Evolutionary conservation across 345 rosid genomes (phyloP), one percentile per base, ranked within the genome.

Genomic region (Gossypium longicalyx): DNA sequence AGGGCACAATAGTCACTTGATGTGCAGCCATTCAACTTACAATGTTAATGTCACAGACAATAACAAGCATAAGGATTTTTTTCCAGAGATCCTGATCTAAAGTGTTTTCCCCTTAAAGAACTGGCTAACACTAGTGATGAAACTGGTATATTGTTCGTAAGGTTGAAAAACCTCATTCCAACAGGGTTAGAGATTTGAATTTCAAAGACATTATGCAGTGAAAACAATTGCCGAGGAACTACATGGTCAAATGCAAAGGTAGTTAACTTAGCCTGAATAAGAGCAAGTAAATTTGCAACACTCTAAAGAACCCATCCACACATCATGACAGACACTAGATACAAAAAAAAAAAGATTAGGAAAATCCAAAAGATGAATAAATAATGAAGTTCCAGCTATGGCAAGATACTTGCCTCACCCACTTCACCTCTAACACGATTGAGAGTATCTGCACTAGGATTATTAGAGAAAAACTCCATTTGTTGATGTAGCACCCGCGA

Each of bases 401-500:
- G 54, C 73, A 77, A 71, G 77, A 81, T 44, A 80, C 83, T 81
- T 53, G 80, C 99, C 98, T 95, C 98, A 27, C 86, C 83, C 77
- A 93, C 98, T 90, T 93, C 98, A n/a, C 94, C 97, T 78, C 97
- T 81, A 20, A 93, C 97, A 81, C 97, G 97, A 81, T 76, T 91
- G 67, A 95, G 94, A 62, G 98, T 89, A 80, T 95, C 97, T 51
- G 85, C 93, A 83, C 88, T 90, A 7, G 94, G 92, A 79, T 93
- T 93, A 81, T 92, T 91, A 23, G 99, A 95, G 91, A 88, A 95
- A 65, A 95, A 91, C 81, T 90, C 99, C 98, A 95, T 95, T 83
- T 95, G 98, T 88, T 91, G 98, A 84, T 95, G 99, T 87, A 95
- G 85, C 67, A 91, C 98, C 86, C 98, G 89, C 2, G 99, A 93